Evolutionary conservation across 2,329 filamentous ascomycete species (phyloP).

Genomic region (Ilyonectria sp.): DNA sequence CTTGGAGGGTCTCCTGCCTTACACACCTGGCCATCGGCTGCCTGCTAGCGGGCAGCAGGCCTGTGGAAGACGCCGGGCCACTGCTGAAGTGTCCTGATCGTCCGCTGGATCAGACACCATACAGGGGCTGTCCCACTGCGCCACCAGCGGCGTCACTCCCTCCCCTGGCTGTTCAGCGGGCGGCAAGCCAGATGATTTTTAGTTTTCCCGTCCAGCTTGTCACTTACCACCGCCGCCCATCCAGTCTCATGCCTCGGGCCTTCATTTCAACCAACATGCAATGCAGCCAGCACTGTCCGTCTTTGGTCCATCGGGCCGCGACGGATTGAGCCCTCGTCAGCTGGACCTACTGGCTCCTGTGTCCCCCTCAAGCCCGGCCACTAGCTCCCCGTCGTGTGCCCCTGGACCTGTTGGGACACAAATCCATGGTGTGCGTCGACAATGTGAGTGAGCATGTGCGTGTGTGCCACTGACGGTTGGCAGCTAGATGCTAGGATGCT

Average conservation of each 20-base stretch:
- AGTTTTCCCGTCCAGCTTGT: conserved; percentile 10
- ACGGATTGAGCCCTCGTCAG: conserved; percentile 25
- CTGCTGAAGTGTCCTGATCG: conserved; percentile 42
- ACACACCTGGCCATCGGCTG: conserved; percentile 35
- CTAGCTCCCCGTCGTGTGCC: conserved; percentile 8
- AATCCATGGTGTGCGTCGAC: neutral
- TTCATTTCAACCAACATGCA: conserved; percentile 36
- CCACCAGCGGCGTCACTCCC: conserved; percentile 38
- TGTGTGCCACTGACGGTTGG: conserved; percentile 1
- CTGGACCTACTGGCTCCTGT: conserved; percentile 8
- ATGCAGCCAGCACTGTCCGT: conserved; percentile 19
- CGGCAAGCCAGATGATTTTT: conserved; percentile 21
- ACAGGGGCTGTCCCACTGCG: conserved; percentile 43
- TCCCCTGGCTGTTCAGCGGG: conserved; percentile 25
- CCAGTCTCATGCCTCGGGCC: conserved; percentile 23
- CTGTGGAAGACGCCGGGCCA: conserved; percentile 28
- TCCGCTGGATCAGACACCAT: conserved; percentile 43
- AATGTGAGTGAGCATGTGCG: conserved; percentile 2
- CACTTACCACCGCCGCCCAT: conserved; percentile 14
- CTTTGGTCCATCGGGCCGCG: conserved; percentile 22
- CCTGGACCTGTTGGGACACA: neutral
- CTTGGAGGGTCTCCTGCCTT: conserved; percentile 21
- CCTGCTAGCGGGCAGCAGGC: conserved; percentile 32
- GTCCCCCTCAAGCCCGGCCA: neutral
- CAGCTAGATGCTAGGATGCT: conserved; percentile 3